Base-by-base conservation (phyloP, 1,284 basidiomycete species). In the Rhodotorula sp. region DNA sequence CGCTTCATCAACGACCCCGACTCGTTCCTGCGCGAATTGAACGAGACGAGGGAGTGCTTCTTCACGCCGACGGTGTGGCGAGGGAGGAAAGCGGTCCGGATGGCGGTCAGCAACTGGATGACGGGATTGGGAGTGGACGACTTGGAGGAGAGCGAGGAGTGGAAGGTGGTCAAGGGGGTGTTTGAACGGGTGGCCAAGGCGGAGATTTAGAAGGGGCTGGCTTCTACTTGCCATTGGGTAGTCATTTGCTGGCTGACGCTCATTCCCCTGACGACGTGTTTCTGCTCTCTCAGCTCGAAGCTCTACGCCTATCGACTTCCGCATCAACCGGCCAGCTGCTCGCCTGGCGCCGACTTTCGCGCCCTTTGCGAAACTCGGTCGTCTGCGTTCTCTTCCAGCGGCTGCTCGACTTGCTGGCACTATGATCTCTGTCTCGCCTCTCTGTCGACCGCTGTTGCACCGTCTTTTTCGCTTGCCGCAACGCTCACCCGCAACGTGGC, bases 81-180 rank as follows among this genome's bases (percentile, higher is more conserved):
- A 23, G 82, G 83, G 0, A 47, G 76, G 21, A 80, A 80, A 2
- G 84, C 82, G 4, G 80, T 84, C 2, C 75, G 85, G 67, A 68
- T 85, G 26, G 85, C 84, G 0, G 83, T 85, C 14, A 81, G 80
- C 28, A 84, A 85, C 76, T 85, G 84, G 83, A 72, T 79, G 67
- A 84, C 84, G 10, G 62, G 57, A 18, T 8, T 21, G 5, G 57
- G 23, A 7, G 38, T n/a, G 43, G 12, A 14, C 12, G 81, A 59
- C 26, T 18, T 50, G 2, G 60, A 80, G 10, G 77, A 73, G 31
- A 79, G 81, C 26, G 63, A 66, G 54, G 79, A 80, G 59, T 78
- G 77, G 52, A 64, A 77, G 26, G 73, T 76, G 19, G 77, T 80
- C 15, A 68, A 62, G 21, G 48, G 63, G 21, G 73, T 77, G 43